Evolutionary conservation across 225 moss, liverwort and hornwort species (phyloP), one percentile per base, ranked within the genome.

Genomic region (Rhytidiadelphus loreus): DNA sequence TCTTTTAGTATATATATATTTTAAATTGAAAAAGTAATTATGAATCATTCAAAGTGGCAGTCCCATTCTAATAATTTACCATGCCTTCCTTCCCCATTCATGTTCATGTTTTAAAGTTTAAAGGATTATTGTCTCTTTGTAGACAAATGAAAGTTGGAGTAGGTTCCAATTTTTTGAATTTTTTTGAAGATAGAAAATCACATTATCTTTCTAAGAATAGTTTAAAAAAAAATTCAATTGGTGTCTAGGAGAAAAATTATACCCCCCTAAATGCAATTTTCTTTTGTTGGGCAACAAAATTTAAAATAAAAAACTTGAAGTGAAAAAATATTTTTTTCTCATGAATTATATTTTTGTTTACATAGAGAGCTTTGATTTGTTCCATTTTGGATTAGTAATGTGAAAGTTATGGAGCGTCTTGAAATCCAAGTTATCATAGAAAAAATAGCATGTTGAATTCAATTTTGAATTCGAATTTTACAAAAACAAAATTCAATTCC

Each of bases 261-360:
- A 5, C 6, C 11, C 33, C 33, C 9, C 2, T 16, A 32, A 8
- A 3, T 1, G 1, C 18, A 33, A 17, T 17, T 63, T 33, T 63
- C n/a, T 32, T 63, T 11, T 7, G 8, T 5, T 0, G 1, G 1
- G 16, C 5, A 32, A 5, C 33, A 16, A 16, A 33, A 8, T n/a
- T n/a, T n/a, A 63, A 17, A 63, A 63, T 0, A 16, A 14, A 14
- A 32, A 32, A 32, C 4, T 33, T 18, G 18, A n/a, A n/a, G n/a
- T n/a, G n/a, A n/a, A n/a, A n/a, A 33, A 64, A 35, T 11, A 8
- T 4, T 5, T 33, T 17, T 18, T 64, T 64, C 5, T 16, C 5
- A 10, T 18, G 8, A 2, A 33, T 10, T 19, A 18, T 64, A 32
- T 64, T 33, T 35, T 21, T 66, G 12, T 37, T 6, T 66, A 20